Evolutionary conservation across 768 basidiomycete species (phyloP).

Genomic region (Collybia sp.): DNA sequence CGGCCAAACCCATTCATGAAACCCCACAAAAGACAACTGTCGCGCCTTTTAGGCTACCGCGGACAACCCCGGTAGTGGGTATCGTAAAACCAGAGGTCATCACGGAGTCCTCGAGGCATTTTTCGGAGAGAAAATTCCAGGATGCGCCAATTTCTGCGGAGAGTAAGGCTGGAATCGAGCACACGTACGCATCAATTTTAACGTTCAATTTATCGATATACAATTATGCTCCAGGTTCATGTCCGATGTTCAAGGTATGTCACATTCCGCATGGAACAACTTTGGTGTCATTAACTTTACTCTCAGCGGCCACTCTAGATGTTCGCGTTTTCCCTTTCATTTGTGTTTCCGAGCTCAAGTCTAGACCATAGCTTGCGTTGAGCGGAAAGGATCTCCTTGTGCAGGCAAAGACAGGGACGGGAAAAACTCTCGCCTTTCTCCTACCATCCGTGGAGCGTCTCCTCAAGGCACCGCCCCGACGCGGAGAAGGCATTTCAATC

Average conservation of each 20-base stretch:
- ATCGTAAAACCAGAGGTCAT: background rate
- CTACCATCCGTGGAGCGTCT: slow-evolving; percentile 71
- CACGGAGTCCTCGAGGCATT: slow-evolving; percentile 14
- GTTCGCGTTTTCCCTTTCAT: slow-evolving; percentile 13
- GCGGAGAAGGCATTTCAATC: slow-evolving; percentile 39
- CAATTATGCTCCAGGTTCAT: slow-evolving; percentile 24
- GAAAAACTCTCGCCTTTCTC: slow-evolving; percentile 73
- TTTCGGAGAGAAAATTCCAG: slow-evolving; percentile 23
- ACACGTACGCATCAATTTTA: slow-evolving; percentile 28
- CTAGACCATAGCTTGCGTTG: slow-evolving; percentile 28
- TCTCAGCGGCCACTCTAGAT: slow-evolving; percentile 34
- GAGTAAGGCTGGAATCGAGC: slow-evolving; percentile 35
- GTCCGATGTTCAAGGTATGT: slow-evolving; percentile 42
- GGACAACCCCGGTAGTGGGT: background rate
- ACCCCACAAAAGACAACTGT: background rate
- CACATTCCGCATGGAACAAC: background rate
- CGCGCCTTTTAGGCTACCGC: background rate
- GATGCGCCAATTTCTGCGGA: slow-evolving; percentile 32
- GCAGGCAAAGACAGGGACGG: slow-evolving; percentile 59
- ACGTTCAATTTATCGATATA: background rate
- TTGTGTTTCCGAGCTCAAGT: background rate
- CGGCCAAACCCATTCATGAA: background rate
- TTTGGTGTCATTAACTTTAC: background rate
- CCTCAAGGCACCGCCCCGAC: slow-evolving; percentile 28
- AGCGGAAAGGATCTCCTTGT: slow-evolving; percentile 40